A percentile compares a stretch with the other conserved stretches of the same genome.
phyloP scores from a whole-genome alignment of 768 basidiomycete genomes.

The Lentinula raphanica region DNA sequence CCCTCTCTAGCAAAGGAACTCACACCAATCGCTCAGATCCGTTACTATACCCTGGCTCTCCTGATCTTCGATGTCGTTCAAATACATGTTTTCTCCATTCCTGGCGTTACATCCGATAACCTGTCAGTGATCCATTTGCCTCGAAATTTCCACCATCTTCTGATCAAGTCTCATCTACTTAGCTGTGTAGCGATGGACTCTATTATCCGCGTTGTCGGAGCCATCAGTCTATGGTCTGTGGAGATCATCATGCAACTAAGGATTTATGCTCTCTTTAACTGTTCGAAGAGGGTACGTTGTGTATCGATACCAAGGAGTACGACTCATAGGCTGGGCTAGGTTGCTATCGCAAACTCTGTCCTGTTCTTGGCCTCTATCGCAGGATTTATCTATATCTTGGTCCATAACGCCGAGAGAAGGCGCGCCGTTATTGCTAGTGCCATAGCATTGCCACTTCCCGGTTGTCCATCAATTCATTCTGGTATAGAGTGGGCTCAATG shows the following conservation, averaged over 20 bases:
- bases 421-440: constrained; percentile 30
- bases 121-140: constrained; percentile 23
- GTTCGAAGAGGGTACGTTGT: constrained; percentile 31
- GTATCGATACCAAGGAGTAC: not conserved
- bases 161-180: not conserved
- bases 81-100: constrained; percentile 37
- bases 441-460: constrained; percentile 32
- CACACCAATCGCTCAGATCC: not conserved
- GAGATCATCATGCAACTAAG: constrained; percentile 46
- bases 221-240: constrained; percentile 41
- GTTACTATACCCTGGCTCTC: constrained; percentile 42
- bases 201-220: constrained; percentile 36
- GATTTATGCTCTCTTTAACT: constrained; percentile 36
- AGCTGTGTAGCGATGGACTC: constrained; percentile 43
- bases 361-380: constrained; percentile 38
- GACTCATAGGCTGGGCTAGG: constrained; percentile 15
- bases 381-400: constrained; percentile 36
- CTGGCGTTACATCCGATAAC: constrained; percentile 29
- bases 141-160: not conserved
- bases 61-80: constrained; percentile 39
- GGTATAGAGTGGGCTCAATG: constrained; percentile 41
- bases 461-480: constrained; percentile 36
- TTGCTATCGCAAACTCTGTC: constrained; percentile 32
- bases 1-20: too few relatives aligned
- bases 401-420: constrained; percentile 31